These are phyloP conservation scores for Verticillium klebahnii DNA, from an alignment of 2,329 filamentous ascomycete species.

Conservation along the genomic window DNA sequence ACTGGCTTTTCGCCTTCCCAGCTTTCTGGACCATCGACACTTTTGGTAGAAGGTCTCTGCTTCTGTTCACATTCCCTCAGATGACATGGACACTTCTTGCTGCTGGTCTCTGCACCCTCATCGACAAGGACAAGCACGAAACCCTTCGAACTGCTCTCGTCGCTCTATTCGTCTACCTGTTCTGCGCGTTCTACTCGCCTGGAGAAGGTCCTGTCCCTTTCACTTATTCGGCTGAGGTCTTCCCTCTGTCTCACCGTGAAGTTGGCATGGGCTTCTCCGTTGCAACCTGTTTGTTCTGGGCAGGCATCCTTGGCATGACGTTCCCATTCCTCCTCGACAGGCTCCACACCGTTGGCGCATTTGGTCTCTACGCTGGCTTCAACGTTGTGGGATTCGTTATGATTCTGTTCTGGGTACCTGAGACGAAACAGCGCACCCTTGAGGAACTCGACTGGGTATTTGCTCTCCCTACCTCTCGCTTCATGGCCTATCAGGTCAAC, in stretches of 20 bases:
- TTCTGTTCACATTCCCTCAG: constrained; percentile 54
- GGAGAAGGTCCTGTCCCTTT: constrained; percentile 64
- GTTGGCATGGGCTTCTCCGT: constrained; percentile 68
- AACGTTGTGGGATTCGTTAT: constrained; percentile 50
- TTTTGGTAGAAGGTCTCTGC: constrained; percentile 48
- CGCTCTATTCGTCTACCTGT: constrained; percentile 33
- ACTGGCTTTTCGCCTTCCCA: constrained; percentile 55
- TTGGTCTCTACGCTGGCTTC: constrained; percentile 50
- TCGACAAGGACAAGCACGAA: constrained; percentile 19
- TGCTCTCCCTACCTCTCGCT: constrained; percentile 24
- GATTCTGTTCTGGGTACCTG: constrained; percentile 53
- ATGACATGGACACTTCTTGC: constrained; percentile 57
- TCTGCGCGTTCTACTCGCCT: constrained; percentile 20
- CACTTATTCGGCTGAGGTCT: constrained; percentile 65
- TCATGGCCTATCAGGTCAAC: constrained; percentile 26
- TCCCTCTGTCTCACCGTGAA: constrained; percentile 65
- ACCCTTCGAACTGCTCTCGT: constrained; percentile 38
- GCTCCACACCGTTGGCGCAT: constrained; percentile 34
- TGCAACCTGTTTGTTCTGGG: constrained; percentile 59
- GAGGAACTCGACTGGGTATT: constrained; percentile 40
- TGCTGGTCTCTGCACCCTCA: constrained; percentile 50
- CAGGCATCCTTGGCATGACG: constrained; percentile 57
- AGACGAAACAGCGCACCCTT: constrained; percentile 53
- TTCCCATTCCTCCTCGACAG: constrained; percentile 52
- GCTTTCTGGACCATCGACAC: constrained; percentile 48